Percentiles rank a stretch among this genome's conserved stretches.
phyloP scores from a whole-genome alignment of 2,329 filamentous ascomycete genomes.

The Lachnellula occidentalis region DNA sequence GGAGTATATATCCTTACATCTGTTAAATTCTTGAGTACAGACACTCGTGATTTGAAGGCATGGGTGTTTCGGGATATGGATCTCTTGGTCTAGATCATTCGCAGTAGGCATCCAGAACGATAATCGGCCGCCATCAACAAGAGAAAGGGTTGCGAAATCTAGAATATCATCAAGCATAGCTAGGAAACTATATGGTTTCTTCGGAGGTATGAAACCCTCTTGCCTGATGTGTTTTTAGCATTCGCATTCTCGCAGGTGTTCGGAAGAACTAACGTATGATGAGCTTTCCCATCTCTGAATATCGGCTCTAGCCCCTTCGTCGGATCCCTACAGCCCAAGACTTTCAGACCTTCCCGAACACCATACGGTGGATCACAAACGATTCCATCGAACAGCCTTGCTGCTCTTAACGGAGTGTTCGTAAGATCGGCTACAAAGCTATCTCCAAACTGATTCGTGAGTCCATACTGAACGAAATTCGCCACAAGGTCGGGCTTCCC shows the following conservation, averaged over 20 bases:
- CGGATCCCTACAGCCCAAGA: conserved; percentile 71
- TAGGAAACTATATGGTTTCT: conserved; percentile 85
- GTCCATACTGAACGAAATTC: conserved; percentile 82
- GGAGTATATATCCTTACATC: conserved; percentile 52
- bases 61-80: conserved; percentile 71
- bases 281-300: conserved; percentile 62
- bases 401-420: conserved; percentile 66
- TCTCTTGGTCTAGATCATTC: conserved; percentile 70
- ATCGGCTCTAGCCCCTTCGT: conserved; percentile 52
- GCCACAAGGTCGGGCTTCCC: conserved; percentile 45
- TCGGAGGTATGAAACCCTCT: conserved; percentile 75
- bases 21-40: conserved; percentile 84
- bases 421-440: conserved; percentile 83
- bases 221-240: conserved; percentile 35
- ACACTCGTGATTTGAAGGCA: conserved; percentile 67
- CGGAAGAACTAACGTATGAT: conserved; percentile 54
- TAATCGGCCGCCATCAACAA: conserved; percentile 74
- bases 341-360: conserved; percentile 83
- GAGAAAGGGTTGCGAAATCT: conserved; percentile 67
- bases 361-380: conserved; percentile 96
- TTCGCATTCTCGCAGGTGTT: background rate
- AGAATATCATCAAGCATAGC: conserved; percentile 89
- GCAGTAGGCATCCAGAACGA: conserved; percentile 98
- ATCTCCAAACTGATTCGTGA: conserved; percentile 63
- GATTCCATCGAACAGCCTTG: conserved; percentile 73